phyloP scores from a whole-genome alignment of 108 stramenopile species.

The Tribonema minus region DNA sequence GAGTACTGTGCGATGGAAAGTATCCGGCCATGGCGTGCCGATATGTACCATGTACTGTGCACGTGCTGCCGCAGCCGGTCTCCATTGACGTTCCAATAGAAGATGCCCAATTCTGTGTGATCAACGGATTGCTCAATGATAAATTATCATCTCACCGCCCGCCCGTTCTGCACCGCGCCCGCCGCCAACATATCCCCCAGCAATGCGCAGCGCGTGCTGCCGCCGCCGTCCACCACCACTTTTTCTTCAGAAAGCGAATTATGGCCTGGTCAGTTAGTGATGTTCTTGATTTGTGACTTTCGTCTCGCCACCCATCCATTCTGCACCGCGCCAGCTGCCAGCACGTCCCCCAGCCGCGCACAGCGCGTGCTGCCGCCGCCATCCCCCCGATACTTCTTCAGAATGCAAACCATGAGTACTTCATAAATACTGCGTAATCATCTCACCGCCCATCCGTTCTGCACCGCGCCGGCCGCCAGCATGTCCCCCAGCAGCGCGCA shows the following conservation, averaged over 20 bases:
- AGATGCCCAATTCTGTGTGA: too few species aligned
- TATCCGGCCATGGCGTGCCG: too few species aligned
- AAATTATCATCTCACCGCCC: slow-evolving; percentile 34
- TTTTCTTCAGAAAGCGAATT: too few species aligned
- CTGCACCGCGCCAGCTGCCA: slow-evolving; percentile 26
- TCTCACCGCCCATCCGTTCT: slow-evolving; percentile 44
- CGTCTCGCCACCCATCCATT: slow-evolving; percentile 39
- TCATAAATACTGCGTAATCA: too few species aligned
- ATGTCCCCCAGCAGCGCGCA: slow-evolving; percentile 39
- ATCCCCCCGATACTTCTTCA: too few species aligned
- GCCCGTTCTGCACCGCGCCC: slow-evolving; percentile 28
- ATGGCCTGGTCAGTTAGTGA: too few species aligned
- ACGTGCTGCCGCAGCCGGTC: too few species aligned
- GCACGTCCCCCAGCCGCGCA: slow-evolving; percentile 36
- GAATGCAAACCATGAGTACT: slow-evolving; percentile 51
- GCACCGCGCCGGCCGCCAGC: slow-evolving; percentile 16
- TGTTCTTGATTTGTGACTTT: too few species aligned
- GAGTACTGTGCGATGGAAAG: too few species aligned
- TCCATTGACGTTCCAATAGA: too few species aligned
- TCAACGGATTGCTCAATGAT: too few species aligned
- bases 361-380: slow-evolving; percentile 27
- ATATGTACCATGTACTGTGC: too few species aligned
- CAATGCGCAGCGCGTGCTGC: slow-evolving; percentile 18
- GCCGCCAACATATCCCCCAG: slow-evolving; percentile 36
- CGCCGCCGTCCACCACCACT: slow-evolving; percentile 50